Evolutionary conservation across 2,329 filamentous ascomycete genomes (phyloP), one percentile per base, ranked within the genome.

Genomic region (Talaromyces piceae): DNA sequence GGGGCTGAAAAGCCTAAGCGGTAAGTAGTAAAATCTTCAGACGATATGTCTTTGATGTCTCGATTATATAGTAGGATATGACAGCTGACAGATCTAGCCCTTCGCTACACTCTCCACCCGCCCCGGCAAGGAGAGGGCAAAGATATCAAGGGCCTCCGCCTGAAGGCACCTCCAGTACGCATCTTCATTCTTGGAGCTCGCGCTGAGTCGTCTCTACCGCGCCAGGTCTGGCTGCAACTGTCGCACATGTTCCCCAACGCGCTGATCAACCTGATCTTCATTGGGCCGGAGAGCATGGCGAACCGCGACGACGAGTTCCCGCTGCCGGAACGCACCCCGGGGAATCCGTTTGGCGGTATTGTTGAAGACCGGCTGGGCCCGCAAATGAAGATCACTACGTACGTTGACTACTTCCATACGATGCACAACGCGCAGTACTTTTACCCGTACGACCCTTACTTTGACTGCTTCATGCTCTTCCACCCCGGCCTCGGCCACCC

Each of bases 321-420:
- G 1, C 78, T 97, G 1, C 93, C 94, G 1, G 81, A 87, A 59
- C 84, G 91, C 51, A 96, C 89, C 1, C 76, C 91, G 0, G 73
- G 76, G 8, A 98, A 98, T 65, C 93, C 93, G 0, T 98, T 91
- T 60, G 93, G 93, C 39, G 88, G 88, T n/a, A 79, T 98, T 48
- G 82, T 96, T 12, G 94, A 98, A 72, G 91, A 95, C 68, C 83
- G 91, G 48, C 79, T 98, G 7, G 88, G 86, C 65, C 83, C 86
- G 50, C 85, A 86, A 58, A 83, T 97, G 82, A 98, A 98, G 76
- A 95, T 98, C 63, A 93, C 86, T 67, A 98, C 94, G 0, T 95
- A 91, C 63, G 91, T 97, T 47, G 93, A 98, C 61, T 96, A 98
- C 73, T 98, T 94, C 74, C 91, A 98, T 71, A 97, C 88, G 2